phyloP scores from a whole-genome alignment of 352 stramenopile genomes.

The Phytophthora multivora region DNA sequence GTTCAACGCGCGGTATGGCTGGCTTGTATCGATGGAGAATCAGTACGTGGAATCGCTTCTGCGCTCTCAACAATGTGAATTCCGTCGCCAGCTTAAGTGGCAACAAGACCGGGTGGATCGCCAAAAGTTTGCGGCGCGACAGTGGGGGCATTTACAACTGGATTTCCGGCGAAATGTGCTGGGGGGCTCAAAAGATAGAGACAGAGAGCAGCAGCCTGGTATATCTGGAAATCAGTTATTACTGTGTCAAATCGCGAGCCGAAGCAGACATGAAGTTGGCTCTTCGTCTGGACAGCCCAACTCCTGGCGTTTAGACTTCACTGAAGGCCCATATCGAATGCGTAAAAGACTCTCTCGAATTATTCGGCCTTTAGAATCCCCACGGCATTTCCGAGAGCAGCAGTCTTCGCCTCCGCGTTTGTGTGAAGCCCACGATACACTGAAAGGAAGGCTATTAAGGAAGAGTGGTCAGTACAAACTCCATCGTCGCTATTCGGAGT shows the following conservation, averaged over 20 bases:
- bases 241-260: conserved; percentile 12
- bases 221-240: conserved; percentile 7
- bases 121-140: conserved; percentile 63
- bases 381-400: conserved; percentile 16
- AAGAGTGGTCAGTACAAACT: background rate
- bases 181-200: background rate
- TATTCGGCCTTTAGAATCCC: conserved; percentile 3
- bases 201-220: background rate
- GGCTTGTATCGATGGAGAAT: conserved; percentile 45
- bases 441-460: background rate
- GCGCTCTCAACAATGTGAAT: conserved; percentile 51
- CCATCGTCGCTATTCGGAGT: conserved; percentile 33
- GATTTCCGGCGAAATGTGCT: conserved; percentile 23
- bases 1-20: conserved; percentile 46
- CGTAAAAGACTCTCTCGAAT: conserved; percentile 52
- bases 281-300: background rate
- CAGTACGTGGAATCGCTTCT: conserved; percentile 45
- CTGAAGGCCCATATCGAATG: conserved; percentile 71
- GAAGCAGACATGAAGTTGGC: conserved; percentile 14
- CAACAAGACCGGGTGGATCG: conserved; percentile 66
- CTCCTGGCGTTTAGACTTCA: conserved; percentile 60
- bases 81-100: conserved; percentile 67
- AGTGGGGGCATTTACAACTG: conserved; percentile 51
- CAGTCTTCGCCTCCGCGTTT: conserved; percentile 5
- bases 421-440: background rate